A percentile compares a stretch with the other conserved stretches of the same genome.
phyloP scores from a whole-genome alignment of 148 eudicot species.

The Fallopia convolvulus region DNA sequence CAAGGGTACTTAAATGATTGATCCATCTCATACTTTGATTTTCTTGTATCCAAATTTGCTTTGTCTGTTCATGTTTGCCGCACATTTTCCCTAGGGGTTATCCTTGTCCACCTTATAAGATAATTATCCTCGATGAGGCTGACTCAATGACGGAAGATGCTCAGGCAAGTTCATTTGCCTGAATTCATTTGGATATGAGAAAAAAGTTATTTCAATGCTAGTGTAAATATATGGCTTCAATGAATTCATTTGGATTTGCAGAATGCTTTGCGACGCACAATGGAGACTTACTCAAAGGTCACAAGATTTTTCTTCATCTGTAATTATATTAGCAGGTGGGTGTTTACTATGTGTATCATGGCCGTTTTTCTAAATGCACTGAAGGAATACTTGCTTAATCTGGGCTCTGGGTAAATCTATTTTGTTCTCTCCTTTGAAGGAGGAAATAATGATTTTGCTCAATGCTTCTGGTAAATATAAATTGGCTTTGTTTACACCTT shows the following conservation, averaged over 20 bases:
- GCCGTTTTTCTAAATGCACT: background rate
- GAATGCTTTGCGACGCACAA: conserved; percentile 95
- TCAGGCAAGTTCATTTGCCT: conserved; percentile 47
- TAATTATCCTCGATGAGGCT: conserved; percentile 90
- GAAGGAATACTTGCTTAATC: background rate
- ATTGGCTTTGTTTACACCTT: background rate
- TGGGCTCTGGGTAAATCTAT: background rate
- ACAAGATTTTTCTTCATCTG: conserved; percentile 97
- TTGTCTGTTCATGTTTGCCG: background rate
- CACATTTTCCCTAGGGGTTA: conserved; percentile 42
- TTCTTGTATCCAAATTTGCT: conserved; percentile 1
- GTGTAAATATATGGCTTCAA: background rate
- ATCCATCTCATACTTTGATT: conserved; percentile 12
- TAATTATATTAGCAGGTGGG: conserved; percentile 95
- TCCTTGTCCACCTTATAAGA: conserved; percentile 92
- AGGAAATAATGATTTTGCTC: background rate
- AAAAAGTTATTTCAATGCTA: background rate
- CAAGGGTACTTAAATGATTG: conserved; percentile 39
- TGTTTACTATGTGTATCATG: conserved; percentile 7
- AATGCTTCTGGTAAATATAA: background rate
- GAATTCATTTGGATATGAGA: background rate
- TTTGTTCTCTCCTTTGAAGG: background rate
- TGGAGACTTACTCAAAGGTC: conserved; percentile 95
- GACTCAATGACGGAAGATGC: conserved; percentile 99
- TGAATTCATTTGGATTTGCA: conserved; percentile 25